A percentile compares a stretch with the other conserved stretches of the same genome.
phyloP scores from a whole-genome alignment of 768 basidiomycete species.

The Fistulinella prunicolor region DNA sequence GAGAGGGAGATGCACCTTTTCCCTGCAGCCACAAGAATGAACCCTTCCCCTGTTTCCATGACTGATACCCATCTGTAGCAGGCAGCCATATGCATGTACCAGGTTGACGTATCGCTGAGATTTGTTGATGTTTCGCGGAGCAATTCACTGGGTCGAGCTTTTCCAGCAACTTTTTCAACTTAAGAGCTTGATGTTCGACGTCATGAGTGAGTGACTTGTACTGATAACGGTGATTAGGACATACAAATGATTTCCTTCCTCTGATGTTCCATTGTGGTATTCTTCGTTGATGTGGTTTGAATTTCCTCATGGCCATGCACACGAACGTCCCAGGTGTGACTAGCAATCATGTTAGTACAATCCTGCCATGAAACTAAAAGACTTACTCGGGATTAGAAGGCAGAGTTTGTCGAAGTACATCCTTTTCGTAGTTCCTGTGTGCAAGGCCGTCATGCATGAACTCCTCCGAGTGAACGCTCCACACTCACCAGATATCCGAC shows the following conservation, averaged over 20 bases:
- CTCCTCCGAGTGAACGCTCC: neutral
- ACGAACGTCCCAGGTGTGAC: neutral
- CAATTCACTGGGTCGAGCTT: too few relatives aligned
- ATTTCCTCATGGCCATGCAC: neutral
- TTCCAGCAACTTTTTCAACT: neutral
- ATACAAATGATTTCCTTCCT: slow-evolving; percentile 2
- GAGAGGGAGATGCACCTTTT: slow-evolving; percentile 12
- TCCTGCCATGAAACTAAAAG: too few relatives aligned
- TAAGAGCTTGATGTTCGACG: neutral
- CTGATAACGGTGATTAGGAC: too few relatives aligned
- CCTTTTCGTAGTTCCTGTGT: slow-evolving; percentile 3
- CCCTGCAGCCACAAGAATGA: slow-evolving; percentile 16
- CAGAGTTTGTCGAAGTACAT: too few relatives aligned
- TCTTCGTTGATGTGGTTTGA: neutral
- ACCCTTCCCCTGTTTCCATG: slow-evolving; percentile 4
- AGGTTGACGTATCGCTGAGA: too few relatives aligned
- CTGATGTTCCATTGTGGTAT: neutral
- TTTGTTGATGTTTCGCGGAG: too few relatives aligned
- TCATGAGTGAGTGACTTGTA: too few relatives aligned
- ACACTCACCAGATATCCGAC: slow-evolving; percentile 8
- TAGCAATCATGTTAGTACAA: neutral
- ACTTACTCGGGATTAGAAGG: neutral
- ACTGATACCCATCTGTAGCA: neutral
- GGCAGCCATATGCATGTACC: slow-evolving; percentile 16
- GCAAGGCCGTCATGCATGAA: neutral